Evolutionary conservation across 2,329 filamentous ascomycete genomes (phyloP), one percentile per base, ranked within the genome.

Genomic region (Fusarium sp.): DNA sequence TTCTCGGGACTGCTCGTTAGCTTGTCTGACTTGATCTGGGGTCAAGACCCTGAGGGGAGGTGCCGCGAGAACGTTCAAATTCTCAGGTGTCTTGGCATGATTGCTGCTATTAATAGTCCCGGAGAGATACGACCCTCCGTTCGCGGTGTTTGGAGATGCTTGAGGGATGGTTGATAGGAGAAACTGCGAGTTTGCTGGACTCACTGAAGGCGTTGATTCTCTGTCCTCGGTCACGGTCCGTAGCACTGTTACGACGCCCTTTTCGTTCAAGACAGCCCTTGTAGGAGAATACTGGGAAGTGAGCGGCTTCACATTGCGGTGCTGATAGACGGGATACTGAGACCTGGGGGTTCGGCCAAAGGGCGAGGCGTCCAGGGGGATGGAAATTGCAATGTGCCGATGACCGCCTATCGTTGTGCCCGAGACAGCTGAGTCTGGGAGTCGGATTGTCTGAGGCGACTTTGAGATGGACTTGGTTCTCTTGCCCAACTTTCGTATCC

Each of bases 381-480:
- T 86, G 0, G 84, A 86, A 47, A 87, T 87, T 54, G 84, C 83
- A 61, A 88, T 86, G 64, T 87, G 82, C 5, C 82, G 78, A 66
- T 84, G 77, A 2, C 84, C 84, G 3, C 76, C 79, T 7, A 72
- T 81, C 0, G 84, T 87, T 32, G 73, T 81, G 8, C 82, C 81
- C 4, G 82, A 80, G 13, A 87, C 76, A 11, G 84, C 83, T 21
- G 80, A 81, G 67, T 87, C 84, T 9, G 84, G 84, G 4, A 87
- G 76, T 31, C 67, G 73, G 31, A 79, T 73, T 14, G 70, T 74
- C 27, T 70, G 68, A 23, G 68, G 71, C 9, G 60, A 61, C 36
- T 68, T 72, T 35, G 69, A 67, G 25, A 68, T 53, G 1, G 73
- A 75, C 61, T 75, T 78, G 61, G 73, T 78, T 39, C 72, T 75